Evolutionary conservation across 2,329 filamentous ascomycete genomes (phyloP).

Genomic region (Metarhizium album): DNA sequence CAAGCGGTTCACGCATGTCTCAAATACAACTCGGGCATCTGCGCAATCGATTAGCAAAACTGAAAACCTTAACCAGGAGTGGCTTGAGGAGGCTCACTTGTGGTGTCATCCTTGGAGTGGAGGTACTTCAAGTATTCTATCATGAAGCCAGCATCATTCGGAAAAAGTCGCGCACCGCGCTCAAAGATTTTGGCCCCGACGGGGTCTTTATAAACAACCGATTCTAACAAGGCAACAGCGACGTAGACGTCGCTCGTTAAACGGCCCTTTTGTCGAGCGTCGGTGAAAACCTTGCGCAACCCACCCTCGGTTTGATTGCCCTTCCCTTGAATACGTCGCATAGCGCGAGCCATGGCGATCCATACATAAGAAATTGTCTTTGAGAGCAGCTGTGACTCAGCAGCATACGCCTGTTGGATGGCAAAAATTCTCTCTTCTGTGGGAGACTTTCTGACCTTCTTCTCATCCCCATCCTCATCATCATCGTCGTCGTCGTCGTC

Average conservation of each 20-base stretch:
- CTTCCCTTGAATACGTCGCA: constrained; percentile 88
- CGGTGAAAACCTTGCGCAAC: constrained; percentile 77
- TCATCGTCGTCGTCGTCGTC: constrained; percentile 36
- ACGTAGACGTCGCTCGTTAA: constrained; percentile 94
- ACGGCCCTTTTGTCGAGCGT: constrained; percentile 77
- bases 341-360: constrained; percentile 89
- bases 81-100: constrained; percentile 51
- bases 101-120: constrained; percentile 83
- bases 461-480: constrained; percentile 32
- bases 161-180: constrained; percentile 84
- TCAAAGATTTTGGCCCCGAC: constrained; percentile 95
- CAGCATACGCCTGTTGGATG: constrained; percentile 55
- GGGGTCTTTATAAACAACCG: constrained; percentile 88
- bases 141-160: constrained; percentile 85
- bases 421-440: constrained; percentile 54
- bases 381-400: constrained; percentile 65
- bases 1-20: constrained; percentile 80
- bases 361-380: constrained; percentile 85
- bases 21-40: constrained; percentile 94
- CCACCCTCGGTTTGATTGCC: constrained; percentile 57
- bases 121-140: constrained; percentile 94
- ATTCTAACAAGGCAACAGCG: constrained; percentile 84
- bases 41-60: constrained; percentile 11
- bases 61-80: neutral
- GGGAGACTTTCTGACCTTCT: constrained; percentile 36